These are phyloP conservation scores for Bryopsis sp. DNA, from an alignment of 139 green algal species.

Conservation along the genomic window DNA sequence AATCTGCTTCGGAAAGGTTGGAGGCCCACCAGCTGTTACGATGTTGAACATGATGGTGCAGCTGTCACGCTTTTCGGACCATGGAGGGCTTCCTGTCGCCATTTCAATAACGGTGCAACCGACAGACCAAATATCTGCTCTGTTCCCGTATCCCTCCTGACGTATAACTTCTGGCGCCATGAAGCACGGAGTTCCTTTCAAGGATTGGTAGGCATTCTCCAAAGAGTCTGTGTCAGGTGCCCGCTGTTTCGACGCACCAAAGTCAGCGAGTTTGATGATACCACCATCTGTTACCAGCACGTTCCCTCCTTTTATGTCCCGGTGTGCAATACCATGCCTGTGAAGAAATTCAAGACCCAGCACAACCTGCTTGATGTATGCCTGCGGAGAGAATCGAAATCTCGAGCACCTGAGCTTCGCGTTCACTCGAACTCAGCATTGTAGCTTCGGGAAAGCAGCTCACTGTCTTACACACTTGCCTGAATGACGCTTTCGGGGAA, in stretches of 20 bases:
- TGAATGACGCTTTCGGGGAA: background rate
- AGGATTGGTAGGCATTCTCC: slow-evolving; percentile 57
- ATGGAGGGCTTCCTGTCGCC: slow-evolving; percentile 72
- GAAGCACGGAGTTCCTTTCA: slow-evolving; percentile 90
- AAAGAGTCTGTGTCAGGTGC: background rate
- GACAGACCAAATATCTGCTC: slow-evolving; percentile 90
- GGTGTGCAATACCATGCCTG: slow-evolving; percentile 71
- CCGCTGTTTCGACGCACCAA: slow-evolving; percentile 73
- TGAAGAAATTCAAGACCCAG: slow-evolving; percentile 84
- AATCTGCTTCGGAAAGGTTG: slow-evolving; percentile 64
- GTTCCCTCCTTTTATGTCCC: slow-evolving; percentile 94
- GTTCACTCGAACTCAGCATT: too few relatives aligned
- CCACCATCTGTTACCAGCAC: slow-evolving; percentile 67
- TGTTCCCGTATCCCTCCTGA: slow-evolving; percentile 70
- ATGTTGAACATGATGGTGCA: slow-evolving; percentile 90
- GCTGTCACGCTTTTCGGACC: slow-evolving; percentile 75
- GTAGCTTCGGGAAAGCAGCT: background rate
- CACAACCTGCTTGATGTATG: slow-evolving; percentile 42
- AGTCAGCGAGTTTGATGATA: slow-evolving; percentile 82
- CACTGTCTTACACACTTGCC: background rate
- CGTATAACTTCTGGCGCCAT: slow-evolving; percentile 89
- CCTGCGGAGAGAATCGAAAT: background rate
- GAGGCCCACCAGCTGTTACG: slow-evolving; percentile 50
- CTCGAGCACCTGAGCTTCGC: too few relatives aligned
- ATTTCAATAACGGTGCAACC: slow-evolving; percentile 97